A percentile compares a stretch with the other conserved stretches of the same genome.
Evolutionary conservation across 2,329 filamentous ascomycete species (phyloP).

Genomic region (Xylaria sp.): DNA sequence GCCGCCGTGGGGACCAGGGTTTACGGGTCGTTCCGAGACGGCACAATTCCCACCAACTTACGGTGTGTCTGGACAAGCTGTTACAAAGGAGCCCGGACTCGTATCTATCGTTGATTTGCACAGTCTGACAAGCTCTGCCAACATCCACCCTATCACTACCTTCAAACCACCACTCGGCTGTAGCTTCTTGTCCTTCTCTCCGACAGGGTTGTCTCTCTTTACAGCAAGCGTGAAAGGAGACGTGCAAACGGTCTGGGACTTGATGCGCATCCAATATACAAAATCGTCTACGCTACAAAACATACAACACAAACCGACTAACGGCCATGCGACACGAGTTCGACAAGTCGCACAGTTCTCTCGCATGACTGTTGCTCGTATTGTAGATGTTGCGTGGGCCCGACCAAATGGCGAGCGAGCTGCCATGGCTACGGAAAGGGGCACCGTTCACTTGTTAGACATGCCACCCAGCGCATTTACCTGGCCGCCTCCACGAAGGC

Average conservation of each 20-base stretch:
- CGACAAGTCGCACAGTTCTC: conserved; percentile 85
- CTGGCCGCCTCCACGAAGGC: conserved; percentile 71
- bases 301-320: conserved; percentile 39
- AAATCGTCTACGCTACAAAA: conserved; percentile 56
- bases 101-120: conserved; percentile 71
- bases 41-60: conserved; percentile 71
- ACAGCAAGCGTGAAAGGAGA: conserved; percentile 82
- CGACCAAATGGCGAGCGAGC: conserved; percentile 73
- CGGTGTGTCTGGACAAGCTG: conserved; percentile 51
- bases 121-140: conserved; percentile 46
- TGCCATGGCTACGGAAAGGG: conserved; percentile 86
- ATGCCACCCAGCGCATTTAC: conserved; percentile 76
- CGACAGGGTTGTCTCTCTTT: conserved; percentile 66
- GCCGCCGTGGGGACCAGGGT: conserved; percentile 44
- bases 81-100: conserved; percentile 62
- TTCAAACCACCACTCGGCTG: conserved; percentile 69
- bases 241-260: conserved; percentile 74
- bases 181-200: conserved; percentile 75
- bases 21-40: conserved; percentile 43
- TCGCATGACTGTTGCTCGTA: conserved; percentile 83
- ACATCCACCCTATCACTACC: conserved; percentile 60
- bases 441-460: conserved; percentile 91
- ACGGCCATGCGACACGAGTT: conserved; percentile 53
- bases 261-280: conserved; percentile 60
- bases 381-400: conserved; percentile 87